Evolutionary conservation across 2,329 filamentous ascomycete genomes (phyloP), one percentile per base, ranked within the genome.

Genomic region (Massarina eburnea): DNA sequence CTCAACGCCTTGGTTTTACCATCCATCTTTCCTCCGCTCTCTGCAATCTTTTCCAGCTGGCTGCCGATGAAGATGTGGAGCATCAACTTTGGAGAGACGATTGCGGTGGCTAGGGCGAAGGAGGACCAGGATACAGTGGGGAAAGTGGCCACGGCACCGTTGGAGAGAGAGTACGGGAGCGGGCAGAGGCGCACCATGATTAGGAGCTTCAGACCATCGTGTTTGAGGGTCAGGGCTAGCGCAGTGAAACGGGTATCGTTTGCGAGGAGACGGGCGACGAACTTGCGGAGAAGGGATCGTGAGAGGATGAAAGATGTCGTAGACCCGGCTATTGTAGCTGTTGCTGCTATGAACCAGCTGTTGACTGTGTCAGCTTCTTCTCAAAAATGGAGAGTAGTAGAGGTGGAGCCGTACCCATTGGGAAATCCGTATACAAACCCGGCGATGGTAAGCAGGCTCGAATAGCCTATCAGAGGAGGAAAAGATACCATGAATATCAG

Each of bases 151-250:
- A 99, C 82, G 49, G 95, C 95, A 40, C 91, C 94, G 66, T 99
- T 99, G 65, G 88, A 91, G 57, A 97, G 76, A 41, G 88, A 94
- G 69, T 95, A 99, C 12, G 94, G 94, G 49, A 99, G 69, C 2
- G 94, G 94, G 62, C 92, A 97, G 54, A 97, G 80, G 22, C 94
- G 83, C 58, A 99, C 94, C 80, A 94, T 95, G 52, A 89, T 85
- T 36, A 99, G 79, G 43, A 97, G 84, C 61, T 90, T 88, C 41
- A 99, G 71, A 1, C 94, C 94, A 62, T 99, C 94, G 62, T 89
- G 85, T 54, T 95, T 90, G 51, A 99, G 77, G 7, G 94, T 94
- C 60, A 96, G 80, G 18, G 88, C 83, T 20, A 99, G 80, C 4
- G 94, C 94, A 8, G 94, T 83, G 68, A 99, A 99, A 41, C 91